phyloP scores from a whole-genome alignment of 1,139 yeast genomes.

The Nematodospora anomalae region DNA sequence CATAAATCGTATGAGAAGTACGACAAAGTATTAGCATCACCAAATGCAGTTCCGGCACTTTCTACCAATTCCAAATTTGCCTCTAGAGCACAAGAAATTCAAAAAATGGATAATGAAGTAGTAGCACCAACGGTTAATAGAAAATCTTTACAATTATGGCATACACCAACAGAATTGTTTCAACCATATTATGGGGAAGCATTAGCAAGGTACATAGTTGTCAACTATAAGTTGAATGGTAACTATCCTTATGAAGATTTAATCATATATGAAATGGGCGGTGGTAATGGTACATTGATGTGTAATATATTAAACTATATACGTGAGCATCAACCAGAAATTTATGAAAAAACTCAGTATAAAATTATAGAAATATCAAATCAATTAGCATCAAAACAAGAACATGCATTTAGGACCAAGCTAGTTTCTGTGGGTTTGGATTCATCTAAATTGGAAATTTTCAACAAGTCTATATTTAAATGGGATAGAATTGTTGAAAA shows the following conservation, averaged over 20 bases:
- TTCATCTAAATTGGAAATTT: conserved; percentile 55
- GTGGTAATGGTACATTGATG: conserved; percentile 90
- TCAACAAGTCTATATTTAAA: conserved; percentile 73
- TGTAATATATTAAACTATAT: conserved; percentile 70
- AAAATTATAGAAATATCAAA: conserved; percentile 76
- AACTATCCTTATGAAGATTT: conserved; percentile 62
- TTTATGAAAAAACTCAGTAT: conserved; percentile 66
- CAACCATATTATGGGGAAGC: conserved; percentile 86
- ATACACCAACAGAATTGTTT: conserved; percentile 85
- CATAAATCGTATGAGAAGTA: conserved; percentile 61
- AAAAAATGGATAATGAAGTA: conserved; percentile 23
- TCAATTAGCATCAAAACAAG: conserved; percentile 66
- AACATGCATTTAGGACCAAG: conserved; percentile 37
- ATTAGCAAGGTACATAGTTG: conserved; percentile 68
- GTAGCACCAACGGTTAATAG: conserved; percentile 21
- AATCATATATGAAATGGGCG: conserved; percentile 84
- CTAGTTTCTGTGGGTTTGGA: conserved; percentile 41
- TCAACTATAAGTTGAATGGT: conserved; percentile 66
- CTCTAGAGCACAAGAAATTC: conserved; percentile 27
- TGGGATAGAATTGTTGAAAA: conserved; percentile 67
- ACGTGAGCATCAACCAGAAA: conserved; percentile 64
- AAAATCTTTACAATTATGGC: conserved; percentile 74
- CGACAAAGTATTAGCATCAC: conserved; percentile 28
- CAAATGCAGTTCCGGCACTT: conserved; percentile 11
- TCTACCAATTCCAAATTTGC: conserved; percentile 28